phyloP scores from a whole-genome alignment of 2,329 filamentous ascomycete genomes.

The Coniochaeta sp. region DNA sequence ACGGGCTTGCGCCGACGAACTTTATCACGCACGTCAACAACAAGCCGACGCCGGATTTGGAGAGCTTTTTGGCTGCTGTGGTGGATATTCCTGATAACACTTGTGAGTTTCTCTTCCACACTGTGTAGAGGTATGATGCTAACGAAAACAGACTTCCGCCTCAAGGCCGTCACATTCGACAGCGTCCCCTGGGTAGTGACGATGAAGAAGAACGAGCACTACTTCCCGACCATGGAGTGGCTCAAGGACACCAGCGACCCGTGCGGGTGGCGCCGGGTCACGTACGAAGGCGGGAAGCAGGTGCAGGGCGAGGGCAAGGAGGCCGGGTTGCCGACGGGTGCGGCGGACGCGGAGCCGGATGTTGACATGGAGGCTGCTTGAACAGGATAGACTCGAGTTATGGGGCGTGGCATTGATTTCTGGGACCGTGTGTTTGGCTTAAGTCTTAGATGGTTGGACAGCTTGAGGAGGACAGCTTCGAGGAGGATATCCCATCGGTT shows the following conservation, averaged over 20 bases:
- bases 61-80: conserved; percentile 73
- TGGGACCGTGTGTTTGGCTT: too few species aligned
- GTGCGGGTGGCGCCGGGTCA: conserved; percentile 57
- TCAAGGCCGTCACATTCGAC: conserved; percentile 97
- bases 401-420: too few species aligned
- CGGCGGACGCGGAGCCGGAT: conserved; percentile 36
- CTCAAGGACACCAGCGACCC: conserved; percentile 54
- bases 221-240: conserved; percentile 69
- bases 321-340: conserved; percentile 33
- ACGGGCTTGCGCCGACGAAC: conserved; percentile 90
- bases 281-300: conserved; percentile 50
- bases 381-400: too few species aligned
- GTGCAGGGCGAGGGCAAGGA: conserved; percentile 48
- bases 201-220: conserved; percentile 99
- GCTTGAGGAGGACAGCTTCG: too few species aligned
- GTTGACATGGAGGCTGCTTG: conserved; percentile 9
- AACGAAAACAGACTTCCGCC: conserved; percentile 67
- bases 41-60: conserved; percentile 72
- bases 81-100: conserved; percentile 91
- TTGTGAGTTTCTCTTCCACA: conserved; percentile 43
- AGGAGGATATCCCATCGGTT: too few species aligned
- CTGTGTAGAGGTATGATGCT: conserved; percentile 7
- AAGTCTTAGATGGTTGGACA: too few species aligned
- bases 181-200: conserved; percentile 99
- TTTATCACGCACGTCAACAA: conserved; percentile 97